phyloP scores from a whole-genome alignment of 2,329 filamentous ascomycete genomes.

The Trichophaea hybrida region DNA sequence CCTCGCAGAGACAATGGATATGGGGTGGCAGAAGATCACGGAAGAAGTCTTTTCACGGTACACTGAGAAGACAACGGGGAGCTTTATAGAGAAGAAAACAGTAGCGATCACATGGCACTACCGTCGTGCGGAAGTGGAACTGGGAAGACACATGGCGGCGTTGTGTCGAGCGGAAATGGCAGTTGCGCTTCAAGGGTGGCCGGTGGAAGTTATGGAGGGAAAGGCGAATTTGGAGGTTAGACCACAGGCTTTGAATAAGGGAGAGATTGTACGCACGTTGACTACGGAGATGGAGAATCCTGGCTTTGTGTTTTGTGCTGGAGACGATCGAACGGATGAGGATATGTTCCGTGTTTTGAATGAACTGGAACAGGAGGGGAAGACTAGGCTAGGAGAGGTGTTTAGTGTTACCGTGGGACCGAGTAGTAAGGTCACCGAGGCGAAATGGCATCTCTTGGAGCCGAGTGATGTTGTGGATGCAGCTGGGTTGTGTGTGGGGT shows the following conservation, averaged over 20 bases:
- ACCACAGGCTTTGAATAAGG: constrained; percentile 96
- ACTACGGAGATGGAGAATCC: constrained; percentile 53
- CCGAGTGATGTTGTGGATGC: constrained; percentile 71
- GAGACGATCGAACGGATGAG: constrained; percentile 95
- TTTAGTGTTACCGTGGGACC: constrained; percentile 88
- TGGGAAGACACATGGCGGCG: constrained; percentile 61
- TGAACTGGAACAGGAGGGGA: background rate
- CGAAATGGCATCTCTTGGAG: constrained; percentile 78
- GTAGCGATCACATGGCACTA: constrained; percentile 97
- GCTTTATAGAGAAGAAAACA: constrained; percentile 86
- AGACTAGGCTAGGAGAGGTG: constrained; percentile 43
- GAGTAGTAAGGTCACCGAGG: constrained; percentile 80
- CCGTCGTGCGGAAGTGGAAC: constrained; percentile 74
- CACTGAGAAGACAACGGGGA: constrained; percentile 67
- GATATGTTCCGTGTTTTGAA: constrained; percentile 35
- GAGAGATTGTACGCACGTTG: constrained; percentile 77
- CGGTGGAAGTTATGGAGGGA: constrained; percentile 90
- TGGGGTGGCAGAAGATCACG: constrained; percentile 84
- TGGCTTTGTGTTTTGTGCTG: constrained; percentile 79
- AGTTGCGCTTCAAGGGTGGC: constrained; percentile 61
- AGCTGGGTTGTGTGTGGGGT: constrained; percentile 40
- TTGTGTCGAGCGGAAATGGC: constrained; percentile 75
- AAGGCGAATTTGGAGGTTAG: constrained; percentile 95
- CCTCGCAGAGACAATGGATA: constrained; percentile 69
- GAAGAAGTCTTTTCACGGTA: constrained; percentile 74